A percentile compares a stretch with the other conserved stretches of the same genome.
These are phyloP conservation scores for Baeospora myosura DNA, from an alignment of 1,284 basidiomycete species.

Conservation along the genomic window DNA sequence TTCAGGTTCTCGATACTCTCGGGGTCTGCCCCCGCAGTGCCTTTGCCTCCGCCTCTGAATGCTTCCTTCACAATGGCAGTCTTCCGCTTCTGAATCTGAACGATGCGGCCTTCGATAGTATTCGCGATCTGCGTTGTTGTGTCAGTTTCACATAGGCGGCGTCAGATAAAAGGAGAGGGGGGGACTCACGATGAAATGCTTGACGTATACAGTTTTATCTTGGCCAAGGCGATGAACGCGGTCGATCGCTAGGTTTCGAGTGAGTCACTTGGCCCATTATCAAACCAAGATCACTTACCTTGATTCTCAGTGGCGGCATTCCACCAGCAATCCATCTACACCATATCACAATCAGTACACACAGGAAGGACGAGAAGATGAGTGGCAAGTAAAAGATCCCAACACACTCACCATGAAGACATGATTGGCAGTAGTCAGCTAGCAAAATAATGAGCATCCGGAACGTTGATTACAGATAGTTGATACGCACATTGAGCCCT, in stretches of 20 bases:
- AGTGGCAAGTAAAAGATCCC: background rate
- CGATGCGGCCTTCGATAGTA: constrained; percentile 76
- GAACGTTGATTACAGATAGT: background rate
- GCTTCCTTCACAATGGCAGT: constrained; percentile 79
- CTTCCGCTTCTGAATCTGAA: constrained; percentile 87
- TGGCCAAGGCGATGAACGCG: constrained; percentile 82
- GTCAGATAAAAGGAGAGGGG: constrained; percentile 1
- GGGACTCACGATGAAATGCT: constrained; percentile 75
- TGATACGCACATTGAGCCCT: constrained; percentile 66
- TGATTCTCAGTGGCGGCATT: constrained; percentile 87
- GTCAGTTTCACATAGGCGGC: constrained; percentile 2
- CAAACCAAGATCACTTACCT: constrained; percentile 55
- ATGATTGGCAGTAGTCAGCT: constrained; percentile 73
- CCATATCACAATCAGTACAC: constrained; percentile 9
- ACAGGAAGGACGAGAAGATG: background rate
- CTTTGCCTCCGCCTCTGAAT: constrained; percentile 40
- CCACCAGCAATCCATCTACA: constrained; percentile 94
- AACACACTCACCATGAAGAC: constrained; percentile 70
- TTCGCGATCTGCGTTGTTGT: constrained; percentile 42
- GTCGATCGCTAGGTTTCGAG: constrained; percentile 52
- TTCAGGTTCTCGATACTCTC: constrained; percentile 74
- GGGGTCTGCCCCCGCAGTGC: constrained; percentile 36
- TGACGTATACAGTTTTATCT: constrained; percentile 80
- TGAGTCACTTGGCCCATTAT: constrained; percentile 10
- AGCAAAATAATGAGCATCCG: too few relatives aligned